A percentile compares a stretch with the other conserved stretches of the same genome.
Evolutionary conservation across 2,329 filamentous ascomycete species (phyloP).

Genomic region (Pseudopyricularia cyperi): DNA sequence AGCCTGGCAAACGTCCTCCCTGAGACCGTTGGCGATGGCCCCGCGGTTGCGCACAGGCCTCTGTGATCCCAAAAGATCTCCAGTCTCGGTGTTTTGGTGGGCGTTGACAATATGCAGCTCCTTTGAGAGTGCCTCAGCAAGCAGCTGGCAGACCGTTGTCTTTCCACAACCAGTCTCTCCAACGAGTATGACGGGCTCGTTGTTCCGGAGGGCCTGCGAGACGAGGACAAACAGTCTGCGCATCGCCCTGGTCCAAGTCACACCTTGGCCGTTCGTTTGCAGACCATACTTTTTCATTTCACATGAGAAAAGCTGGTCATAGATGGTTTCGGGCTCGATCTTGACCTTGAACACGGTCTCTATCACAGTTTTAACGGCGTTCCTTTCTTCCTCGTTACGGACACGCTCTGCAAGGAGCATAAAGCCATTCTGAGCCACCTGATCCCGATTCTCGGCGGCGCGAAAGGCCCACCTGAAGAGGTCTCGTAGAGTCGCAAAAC

Average conservation of each 20-base stretch:
- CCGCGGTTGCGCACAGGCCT: constrained; percentile 78
- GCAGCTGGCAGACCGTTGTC: constrained; percentile 86
- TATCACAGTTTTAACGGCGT: constrained; percentile 75
- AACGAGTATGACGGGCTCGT: constrained; percentile 87
- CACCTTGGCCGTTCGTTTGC: constrained; percentile 40
- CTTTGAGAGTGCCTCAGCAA: constrained; percentile 68
- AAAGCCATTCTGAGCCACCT: constrained; percentile 84
- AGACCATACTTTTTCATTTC: constrained; percentile 37
- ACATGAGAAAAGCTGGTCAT: constrained; percentile 45
- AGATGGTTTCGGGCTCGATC: constrained; percentile 63
- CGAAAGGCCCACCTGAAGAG: constrained; percentile 90
- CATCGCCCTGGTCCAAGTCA: constrained; percentile 97
- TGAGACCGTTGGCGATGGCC: constrained; percentile 53
- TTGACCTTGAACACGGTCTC: constrained; percentile 81
- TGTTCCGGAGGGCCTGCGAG: constrained; percentile 72
- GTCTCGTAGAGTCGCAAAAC: constrained; percentile 91
- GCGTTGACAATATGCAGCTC: constrained; percentile 86
- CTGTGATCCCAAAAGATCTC: constrained; percentile 92
- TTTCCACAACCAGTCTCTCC: constrained; percentile 97
- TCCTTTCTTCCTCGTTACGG: constrained; percentile 74
- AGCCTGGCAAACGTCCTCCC: constrained; percentile 41
- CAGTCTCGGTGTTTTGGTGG: constrained; percentile 95
- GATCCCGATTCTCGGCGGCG: constrained; percentile 70
- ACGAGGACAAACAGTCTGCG: constrained; percentile 80
- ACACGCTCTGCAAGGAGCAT: constrained; percentile 95